These are phyloP conservation scores for Cyberlindnera mrakii DNA, from an alignment of 805 yeast species.

Conservation along the genomic window DNA sequence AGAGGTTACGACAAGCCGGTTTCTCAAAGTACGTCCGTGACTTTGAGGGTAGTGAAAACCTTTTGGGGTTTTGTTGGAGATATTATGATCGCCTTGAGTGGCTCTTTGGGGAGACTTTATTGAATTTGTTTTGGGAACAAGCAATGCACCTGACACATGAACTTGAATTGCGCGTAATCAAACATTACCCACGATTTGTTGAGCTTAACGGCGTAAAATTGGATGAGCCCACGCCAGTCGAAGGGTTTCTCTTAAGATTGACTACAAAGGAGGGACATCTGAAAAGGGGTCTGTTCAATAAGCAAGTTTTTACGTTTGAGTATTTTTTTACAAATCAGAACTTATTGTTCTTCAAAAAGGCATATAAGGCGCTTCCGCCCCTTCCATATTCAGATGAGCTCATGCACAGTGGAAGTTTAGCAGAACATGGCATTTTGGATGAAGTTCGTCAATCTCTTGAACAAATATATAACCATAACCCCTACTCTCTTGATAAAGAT, in stretches of 20 bases:
- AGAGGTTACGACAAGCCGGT: slow-evolving; percentile 27
- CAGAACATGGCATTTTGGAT: neutral
- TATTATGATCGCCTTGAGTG: slow-evolving; percentile 74
- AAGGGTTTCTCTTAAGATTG: slow-evolving; percentile 68
- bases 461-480: slow-evolving; percentile 39
- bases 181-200: slow-evolving; percentile 32
- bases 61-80: slow-evolving; percentile 54
- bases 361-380: slow-evolving; percentile 58
- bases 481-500: slow-evolving; percentile 44
- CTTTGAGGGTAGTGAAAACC: slow-evolving; percentile 23
- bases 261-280: slow-evolving; percentile 43
- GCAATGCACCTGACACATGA: slow-evolving; percentile 39
- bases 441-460: neutral
- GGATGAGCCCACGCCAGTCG: slow-evolving; percentile 67
- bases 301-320: slow-evolving; percentile 44
- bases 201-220: slow-evolving; percentile 17
- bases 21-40: slow-evolving; percentile 18
- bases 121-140: slow-evolving; percentile 37
- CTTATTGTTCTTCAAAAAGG: slow-evolving; percentile 51
- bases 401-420: slow-evolving; percentile 12
- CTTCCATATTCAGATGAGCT: slow-evolving; percentile 30
- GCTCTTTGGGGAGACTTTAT: slow-evolving; percentile 42
- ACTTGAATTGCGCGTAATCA: slow-evolving; percentile 54
- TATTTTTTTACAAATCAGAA: slow-evolving; percentile 63
- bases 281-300: slow-evolving; percentile 26